Percentiles rank a stretch among this genome's conserved stretches.
These are phyloP conservation scores for Ascoidea rubescens DNA, from an alignment of 805 yeast genomes.

Conservation along the genomic window DNA sequence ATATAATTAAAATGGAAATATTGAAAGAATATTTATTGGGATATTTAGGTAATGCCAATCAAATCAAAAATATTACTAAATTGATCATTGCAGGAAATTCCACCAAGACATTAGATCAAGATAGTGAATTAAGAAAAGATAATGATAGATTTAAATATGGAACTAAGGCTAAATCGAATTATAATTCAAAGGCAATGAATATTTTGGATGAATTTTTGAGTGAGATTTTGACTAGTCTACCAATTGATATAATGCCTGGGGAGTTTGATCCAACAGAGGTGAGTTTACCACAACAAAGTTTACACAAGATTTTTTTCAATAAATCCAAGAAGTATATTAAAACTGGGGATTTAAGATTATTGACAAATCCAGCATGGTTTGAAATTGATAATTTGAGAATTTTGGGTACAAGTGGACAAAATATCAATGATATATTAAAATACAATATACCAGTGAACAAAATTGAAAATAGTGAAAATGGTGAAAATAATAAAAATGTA, in stretches of 20 bases:
- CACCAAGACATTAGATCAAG: constrained; percentile 19
- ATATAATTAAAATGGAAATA: constrained; percentile 35
- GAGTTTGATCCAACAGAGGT: constrained; percentile 71
- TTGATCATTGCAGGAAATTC: constrained; percentile 69
- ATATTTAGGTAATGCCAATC: constrained; percentile 31
- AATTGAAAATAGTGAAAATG: constrained; percentile 15
- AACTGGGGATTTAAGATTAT: constrained; percentile 24
- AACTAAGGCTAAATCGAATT: constrained; percentile 38
- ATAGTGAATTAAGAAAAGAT: constrained; percentile 14
- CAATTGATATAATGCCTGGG: constrained; percentile 79
- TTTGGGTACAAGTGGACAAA: constrained; percentile 77
- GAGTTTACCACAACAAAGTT: constrained; percentile 78
- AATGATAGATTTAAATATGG: constrained; percentile 24
- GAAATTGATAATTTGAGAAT: constrained; percentile 41
- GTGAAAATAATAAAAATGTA: constrained; percentile 13
- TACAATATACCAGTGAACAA: constrained; percentile 36
- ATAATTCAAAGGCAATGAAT: constrained; percentile 30
- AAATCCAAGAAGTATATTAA: constrained; percentile 27
- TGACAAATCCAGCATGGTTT: constrained; percentile 68
- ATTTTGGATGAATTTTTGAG: constrained; percentile 46
- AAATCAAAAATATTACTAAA: constrained; percentile 25
- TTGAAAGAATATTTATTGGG: constrained; percentile 64
- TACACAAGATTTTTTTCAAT: constrained; percentile 65
- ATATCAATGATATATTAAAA: constrained; percentile 60
- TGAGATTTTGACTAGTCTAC: constrained; percentile 42